Percentiles rank a stretch among this genome's conserved stretches.
phyloP scores from a whole-genome alignment of 768 basidiomycete genomes.

The Phaeolepiota aurea region DNA sequence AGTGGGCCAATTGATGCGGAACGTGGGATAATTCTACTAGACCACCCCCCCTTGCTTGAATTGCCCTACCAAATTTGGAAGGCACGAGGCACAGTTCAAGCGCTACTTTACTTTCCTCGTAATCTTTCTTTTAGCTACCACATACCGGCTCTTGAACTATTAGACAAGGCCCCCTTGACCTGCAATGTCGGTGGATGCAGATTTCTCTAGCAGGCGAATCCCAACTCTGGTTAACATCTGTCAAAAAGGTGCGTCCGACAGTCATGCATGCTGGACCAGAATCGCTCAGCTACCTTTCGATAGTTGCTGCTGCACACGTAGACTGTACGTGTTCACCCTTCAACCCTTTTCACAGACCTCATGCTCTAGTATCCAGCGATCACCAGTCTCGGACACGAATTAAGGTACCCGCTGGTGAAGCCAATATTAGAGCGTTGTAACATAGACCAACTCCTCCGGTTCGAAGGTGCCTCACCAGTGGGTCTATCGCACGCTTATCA shows the following conservation, averaged over 20 bases:
- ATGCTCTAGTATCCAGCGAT: conserved; percentile 37
- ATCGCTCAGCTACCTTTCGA: conserved; percentile 3
- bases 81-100: no score
- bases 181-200: conserved; percentile 4
- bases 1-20: no score
- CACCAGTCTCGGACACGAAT: conserved; percentile 49
- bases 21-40: no score
- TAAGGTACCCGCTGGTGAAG: conserved; percentile 57
- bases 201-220: conserved; percentile 28
- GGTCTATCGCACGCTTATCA: conserved; percentile 15
- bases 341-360: conserved; percentile 2
- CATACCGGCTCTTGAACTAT: no score
- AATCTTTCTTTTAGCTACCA: no score
- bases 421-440: conserved; percentile 72
- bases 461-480: conserved; percentile 70
- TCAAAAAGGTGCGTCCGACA: conserved; percentile 53
- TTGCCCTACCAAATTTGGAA: no score
- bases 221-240: conserved; percentile 63
- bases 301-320: conserved; percentile 53
- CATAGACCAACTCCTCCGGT: conserved; percentile 55
- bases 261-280: conserved; percentile 5
- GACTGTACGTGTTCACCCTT: conserved; percentile 37
- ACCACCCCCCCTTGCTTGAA: no score
- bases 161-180: no score
- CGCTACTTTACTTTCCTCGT: no score